Percentiles rank a stretch among this genome's conserved stretches.
Conservation (phyloP, 768 basidiomycete species). For the Tephrocybe sp. region DNA sequence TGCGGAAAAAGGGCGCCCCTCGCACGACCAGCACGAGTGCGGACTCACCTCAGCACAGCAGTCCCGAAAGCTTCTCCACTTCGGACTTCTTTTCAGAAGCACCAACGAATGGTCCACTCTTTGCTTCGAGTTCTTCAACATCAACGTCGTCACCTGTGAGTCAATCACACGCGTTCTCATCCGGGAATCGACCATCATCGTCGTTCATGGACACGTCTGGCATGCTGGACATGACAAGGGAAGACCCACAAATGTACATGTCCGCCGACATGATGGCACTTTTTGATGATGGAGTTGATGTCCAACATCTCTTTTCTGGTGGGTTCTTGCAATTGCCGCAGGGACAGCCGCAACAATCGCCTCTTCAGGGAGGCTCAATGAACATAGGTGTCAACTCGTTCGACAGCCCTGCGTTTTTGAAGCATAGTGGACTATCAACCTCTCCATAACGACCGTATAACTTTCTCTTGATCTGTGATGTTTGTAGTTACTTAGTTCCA, state of each 20-base stretch:
- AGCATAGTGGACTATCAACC: conserved; percentile 34
- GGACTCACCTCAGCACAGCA: conserved; percentile 50
- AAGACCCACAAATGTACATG: conserved; percentile 55
- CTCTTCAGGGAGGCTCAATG: conserved; percentile 10
- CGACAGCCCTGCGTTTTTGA: conserved; percentile 32
- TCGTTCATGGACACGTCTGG: conserved; percentile 37
- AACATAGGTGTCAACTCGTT: conserved; percentile 19
- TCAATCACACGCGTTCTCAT: conserved; percentile 13
- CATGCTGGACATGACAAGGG: conserved; percentile 46
- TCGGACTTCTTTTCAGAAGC: conserved; percentile 64
- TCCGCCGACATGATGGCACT: conserved; percentile 63
- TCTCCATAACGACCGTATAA: conserved; percentile 30
- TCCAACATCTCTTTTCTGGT: conserved; percentile 28
- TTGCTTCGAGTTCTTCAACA: conserved; percentile 18
- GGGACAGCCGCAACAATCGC: conserved; percentile 6
- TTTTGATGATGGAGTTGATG: conserved; percentile 53
- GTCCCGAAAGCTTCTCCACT: conserved; percentile 67
- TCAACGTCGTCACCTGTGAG: conserved; percentile 3
- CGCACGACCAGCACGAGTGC: conserved; percentile 37
- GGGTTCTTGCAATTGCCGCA: conserved; percentile 29
- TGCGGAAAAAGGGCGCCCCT: conserved; percentile 69
- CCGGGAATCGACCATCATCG: conserved; percentile 18
- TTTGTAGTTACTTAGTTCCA: too few relatives aligned
- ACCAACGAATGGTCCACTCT: conserved; percentile 27
- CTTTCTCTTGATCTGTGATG: neutral